Conservation (phyloP, 495 filamentous ascomycete genomes). For the Symbiotaphrina buchneri region DNA sequence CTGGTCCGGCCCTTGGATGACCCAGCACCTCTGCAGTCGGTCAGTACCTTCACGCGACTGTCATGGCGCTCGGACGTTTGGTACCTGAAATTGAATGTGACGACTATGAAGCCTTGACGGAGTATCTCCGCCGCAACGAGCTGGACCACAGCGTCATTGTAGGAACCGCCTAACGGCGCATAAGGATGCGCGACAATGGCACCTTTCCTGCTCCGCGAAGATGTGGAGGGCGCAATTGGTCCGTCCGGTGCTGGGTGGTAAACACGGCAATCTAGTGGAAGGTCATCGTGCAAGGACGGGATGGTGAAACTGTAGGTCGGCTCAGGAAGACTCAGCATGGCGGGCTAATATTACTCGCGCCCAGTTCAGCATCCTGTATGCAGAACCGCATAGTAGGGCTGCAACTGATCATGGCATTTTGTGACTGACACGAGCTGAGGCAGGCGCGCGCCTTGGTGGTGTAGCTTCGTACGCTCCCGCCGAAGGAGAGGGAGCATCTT, state of each 20-base stretch:
- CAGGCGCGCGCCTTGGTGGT: too few species aligned
- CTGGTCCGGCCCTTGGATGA: constrained; percentile 52
- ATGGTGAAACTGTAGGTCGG: too few species aligned
- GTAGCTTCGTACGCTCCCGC: too few species aligned
- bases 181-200: constrained; percentile 86
- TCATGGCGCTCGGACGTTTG: background rate
- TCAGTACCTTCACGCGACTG: background rate
- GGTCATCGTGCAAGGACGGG: constrained; percentile 63
- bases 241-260: constrained; percentile 35
- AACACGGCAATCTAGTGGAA: constrained; percentile 53
- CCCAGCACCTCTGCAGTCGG: constrained; percentile 44
- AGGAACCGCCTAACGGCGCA: constrained; percentile 65
- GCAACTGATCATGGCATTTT: too few species aligned
- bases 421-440: too few species aligned
- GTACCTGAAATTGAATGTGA: constrained; percentile 86
- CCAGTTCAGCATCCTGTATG: too few species aligned
- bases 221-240: constrained; percentile 8
- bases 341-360: too few species aligned
- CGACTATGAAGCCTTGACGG: constrained; percentile 46
- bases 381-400: too few species aligned
- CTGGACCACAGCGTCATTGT: constrained; percentile 58
- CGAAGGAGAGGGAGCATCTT: too few species aligned
- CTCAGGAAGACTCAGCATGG: too few species aligned
- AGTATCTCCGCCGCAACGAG: constrained; percentile 38
- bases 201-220: constrained; percentile 24